A percentile compares a stretch with the other conserved stretches of the same genome.
Conservation (phyloP, 2,329 filamentous ascomycete species). For the Fulvia fulva region DNA sequence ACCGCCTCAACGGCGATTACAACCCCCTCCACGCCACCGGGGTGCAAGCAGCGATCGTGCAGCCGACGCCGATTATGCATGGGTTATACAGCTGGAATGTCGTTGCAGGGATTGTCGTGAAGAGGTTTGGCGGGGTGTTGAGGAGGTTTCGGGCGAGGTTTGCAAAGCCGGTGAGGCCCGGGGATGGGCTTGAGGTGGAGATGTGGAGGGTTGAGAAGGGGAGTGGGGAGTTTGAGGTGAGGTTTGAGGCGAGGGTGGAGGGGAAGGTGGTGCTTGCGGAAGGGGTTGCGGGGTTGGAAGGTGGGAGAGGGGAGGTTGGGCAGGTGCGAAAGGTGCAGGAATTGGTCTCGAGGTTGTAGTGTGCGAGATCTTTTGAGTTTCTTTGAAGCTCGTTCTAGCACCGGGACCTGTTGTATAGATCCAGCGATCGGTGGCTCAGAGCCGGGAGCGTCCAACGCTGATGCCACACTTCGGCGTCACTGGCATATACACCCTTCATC, state of each 20-base stretch:
- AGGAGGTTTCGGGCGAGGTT: conserved; percentile 85
- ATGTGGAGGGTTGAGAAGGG: conserved; percentile 67
- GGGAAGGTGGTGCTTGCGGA: conserved; percentile 11
- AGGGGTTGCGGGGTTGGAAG: conserved; percentile 1
- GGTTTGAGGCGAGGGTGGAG: conserved; percentile 5
- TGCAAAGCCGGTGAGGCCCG: conserved; percentile 75
- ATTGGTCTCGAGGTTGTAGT: too few species aligned
- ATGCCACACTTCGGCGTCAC: too few species aligned
- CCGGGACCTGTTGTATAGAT: too few species aligned
- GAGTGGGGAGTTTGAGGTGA: conserved; percentile 31
- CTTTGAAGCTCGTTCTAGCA: too few species aligned
- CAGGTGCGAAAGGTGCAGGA: neutral
- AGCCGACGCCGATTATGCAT: conserved; percentile 82
- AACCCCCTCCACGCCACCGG: conserved; percentile 90
- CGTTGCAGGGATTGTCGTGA: conserved; percentile 66
- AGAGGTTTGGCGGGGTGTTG: conserved; percentile 69
- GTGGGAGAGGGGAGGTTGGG: neutral
- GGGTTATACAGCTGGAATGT: conserved; percentile 83
- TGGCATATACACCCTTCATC: too few species aligned
- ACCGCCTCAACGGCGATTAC: conserved; percentile 86
- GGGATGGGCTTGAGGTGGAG: conserved; percentile 72
- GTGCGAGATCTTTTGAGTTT: too few species aligned
- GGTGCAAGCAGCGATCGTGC: conserved; percentile 65
- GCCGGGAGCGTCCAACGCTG: too few species aligned
- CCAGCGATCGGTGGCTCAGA: too few species aligned